phyloP scores from a whole-genome alignment of 2,329 filamentous ascomycete species.

The Microcyclosporella mali region DNA sequence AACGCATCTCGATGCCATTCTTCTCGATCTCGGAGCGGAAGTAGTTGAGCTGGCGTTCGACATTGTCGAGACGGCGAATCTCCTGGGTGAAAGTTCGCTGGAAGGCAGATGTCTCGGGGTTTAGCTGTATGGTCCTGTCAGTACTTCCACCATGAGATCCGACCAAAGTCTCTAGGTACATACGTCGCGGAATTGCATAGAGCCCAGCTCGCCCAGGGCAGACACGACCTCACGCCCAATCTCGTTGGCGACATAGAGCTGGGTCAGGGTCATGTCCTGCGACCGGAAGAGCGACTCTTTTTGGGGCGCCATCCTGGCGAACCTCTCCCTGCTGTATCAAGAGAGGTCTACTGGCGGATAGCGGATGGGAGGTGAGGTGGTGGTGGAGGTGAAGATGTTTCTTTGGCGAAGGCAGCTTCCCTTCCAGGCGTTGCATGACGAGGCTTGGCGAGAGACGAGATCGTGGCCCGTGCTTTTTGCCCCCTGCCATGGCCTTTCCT shows the following conservation, averaged over 20 bases:
- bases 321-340: constrained; percentile 9
- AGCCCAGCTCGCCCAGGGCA: constrained; percentile 87
- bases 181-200: constrained; percentile 97
- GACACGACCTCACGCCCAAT: constrained; percentile 97
- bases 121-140: constrained; percentile 57
- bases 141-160: constrained; percentile 12
- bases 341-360: constrained; percentile 9
- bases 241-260: constrained; percentile 98
- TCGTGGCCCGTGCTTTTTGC: background rate
- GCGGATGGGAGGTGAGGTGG: background rate
- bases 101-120: constrained; percentile 86
- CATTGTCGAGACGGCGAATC: constrained; percentile 94
- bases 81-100: constrained; percentile 97
- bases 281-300: constrained; percentile 98
- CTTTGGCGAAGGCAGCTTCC: background rate
- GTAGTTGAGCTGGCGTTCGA: constrained; percentile 93
- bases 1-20: constrained; percentile 74
- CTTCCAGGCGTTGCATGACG: background rate
- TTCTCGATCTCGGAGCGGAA: constrained; percentile 97
- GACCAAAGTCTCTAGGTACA: constrained; percentile 31
- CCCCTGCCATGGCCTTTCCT: no score
- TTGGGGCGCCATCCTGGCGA: constrained; percentile 48
- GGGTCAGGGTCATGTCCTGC: constrained; percentile 99
- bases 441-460: background rate
- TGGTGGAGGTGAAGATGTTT: background rate